Percentiles rank a stretch among this genome's conserved stretches.
phyloP scores from a whole-genome alignment of 176 grass and related monocot species.

The Metroxylon sagu region DNA sequence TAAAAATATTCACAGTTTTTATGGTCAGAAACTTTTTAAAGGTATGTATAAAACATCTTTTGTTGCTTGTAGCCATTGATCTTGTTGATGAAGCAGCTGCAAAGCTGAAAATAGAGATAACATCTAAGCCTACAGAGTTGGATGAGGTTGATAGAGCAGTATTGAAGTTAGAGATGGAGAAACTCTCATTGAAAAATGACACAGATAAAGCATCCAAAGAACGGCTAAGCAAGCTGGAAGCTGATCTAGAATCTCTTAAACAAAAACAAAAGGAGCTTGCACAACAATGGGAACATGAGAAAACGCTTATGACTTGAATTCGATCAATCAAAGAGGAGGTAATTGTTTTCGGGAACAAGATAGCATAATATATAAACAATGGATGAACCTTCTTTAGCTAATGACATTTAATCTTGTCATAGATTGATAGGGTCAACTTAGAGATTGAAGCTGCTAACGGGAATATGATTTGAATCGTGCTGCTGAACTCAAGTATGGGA shows the following conservation, averaged over 20 bases:
- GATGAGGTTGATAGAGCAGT: conserved; percentile 92
- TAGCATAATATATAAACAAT: too few species aligned
- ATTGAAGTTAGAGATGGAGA: conserved; percentile 94
- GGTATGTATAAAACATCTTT: not conserved
- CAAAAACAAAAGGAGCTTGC: conserved; percentile 70
- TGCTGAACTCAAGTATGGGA: conserved; percentile 88
- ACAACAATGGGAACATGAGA: conserved; percentile 85
- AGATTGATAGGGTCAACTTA: conserved; percentile 93
- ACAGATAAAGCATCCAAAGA: conserved; percentile 87
- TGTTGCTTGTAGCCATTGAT: conserved; percentile 69
- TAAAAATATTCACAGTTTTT: too few species aligned
- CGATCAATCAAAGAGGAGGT: conserved; percentile 92
- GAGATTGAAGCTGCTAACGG: conserved; percentile 89
- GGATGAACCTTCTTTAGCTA: conserved; percentile 13
- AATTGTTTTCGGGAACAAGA: not conserved
- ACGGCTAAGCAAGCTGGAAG: conserved; percentile 70
- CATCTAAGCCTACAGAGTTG: conserved; percentile 84
- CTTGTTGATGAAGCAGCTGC: conserved; percentile 93
- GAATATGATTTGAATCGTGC: conserved; percentile 82
- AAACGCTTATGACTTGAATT: conserved; percentile 75
- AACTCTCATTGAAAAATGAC: conserved; percentile 87
- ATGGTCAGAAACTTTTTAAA: too few species aligned
- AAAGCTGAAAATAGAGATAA: conserved; percentile 98
- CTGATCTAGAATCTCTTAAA: conserved; percentile 76
- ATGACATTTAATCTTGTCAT: conserved; percentile 15